Evolutionary conservation across 306 rosid species (phyloP).

Genomic region (Cicer chorassanicum): DNA sequence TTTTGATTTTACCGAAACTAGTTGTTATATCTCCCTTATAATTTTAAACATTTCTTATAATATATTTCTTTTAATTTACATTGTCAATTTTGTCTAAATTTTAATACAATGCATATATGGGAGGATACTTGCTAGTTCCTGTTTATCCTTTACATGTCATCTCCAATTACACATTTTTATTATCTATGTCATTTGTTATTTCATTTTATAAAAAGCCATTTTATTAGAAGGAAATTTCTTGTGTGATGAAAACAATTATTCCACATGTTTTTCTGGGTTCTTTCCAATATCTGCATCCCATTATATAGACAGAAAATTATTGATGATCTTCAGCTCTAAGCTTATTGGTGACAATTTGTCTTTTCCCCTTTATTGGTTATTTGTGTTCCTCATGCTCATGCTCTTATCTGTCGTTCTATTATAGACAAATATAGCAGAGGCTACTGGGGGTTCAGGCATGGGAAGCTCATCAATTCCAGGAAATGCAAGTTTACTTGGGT

Average conservation of each 20-base stretch:
- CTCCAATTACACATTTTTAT: slow-evolving; percentile 19
- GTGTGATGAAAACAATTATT: slow-evolving; percentile 31
- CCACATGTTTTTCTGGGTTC: slow-evolving; percentile 19
- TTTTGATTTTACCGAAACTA: slow-evolving; percentile 2
- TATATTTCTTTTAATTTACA: slow-evolving; percentile 21
- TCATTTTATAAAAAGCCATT: neutral
- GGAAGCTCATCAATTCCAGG: slow-evolving; percentile 72
- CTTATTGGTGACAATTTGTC: slow-evolving; percentile 39
- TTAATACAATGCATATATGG: slow-evolving; percentile 7
- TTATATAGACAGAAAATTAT: slow-evolving; percentile 30
- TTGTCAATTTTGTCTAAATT: neutral
- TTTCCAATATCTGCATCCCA: slow-evolving; percentile 28
- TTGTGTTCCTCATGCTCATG: slow-evolving; percentile 42
- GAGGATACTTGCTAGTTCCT: slow-evolving; percentile 26
- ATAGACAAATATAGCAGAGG: slow-evolving; percentile 73
- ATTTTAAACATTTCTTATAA: slow-evolving; percentile 15
- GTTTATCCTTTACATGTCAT: slow-evolving; percentile 34
- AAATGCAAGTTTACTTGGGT: slow-evolving; percentile 96
- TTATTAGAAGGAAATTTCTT: slow-evolving; percentile 4
- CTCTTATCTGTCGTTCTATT: slow-evolving; percentile 36
- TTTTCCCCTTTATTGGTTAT: slow-evolving; percentile 28
- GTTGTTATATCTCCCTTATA: slow-evolving; percentile 17
- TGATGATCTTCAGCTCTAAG: slow-evolving; percentile 20
- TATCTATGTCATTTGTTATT: neutral
- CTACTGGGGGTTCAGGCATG: slow-evolving; percentile 52